Evolutionary conservation across 805 yeast species (phyloP), one percentile per base, ranked within the genome.

Genomic region (Wickerhamomyces strasburgensis): DNA sequence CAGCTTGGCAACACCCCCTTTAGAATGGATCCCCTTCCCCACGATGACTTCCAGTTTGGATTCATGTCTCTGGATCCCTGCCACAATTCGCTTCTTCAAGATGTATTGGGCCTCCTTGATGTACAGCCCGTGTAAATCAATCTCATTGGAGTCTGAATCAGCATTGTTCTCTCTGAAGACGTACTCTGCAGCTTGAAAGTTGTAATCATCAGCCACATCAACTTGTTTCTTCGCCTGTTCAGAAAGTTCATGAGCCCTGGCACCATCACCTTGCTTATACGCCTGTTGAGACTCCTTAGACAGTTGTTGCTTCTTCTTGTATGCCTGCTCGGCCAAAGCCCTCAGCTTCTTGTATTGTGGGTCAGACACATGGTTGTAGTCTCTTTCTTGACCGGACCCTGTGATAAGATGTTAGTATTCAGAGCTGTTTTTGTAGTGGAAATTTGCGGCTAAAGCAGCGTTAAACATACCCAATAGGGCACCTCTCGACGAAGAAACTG

Each of bases 11-110:
- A 86, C 74, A 11, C 94, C 95, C 47, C 78, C 68, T 36, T 72
- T 68, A 1, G 96, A 85, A 57, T 89, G 98, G 29, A 78, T 55
- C 6, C 97, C 98, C 60, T 90, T 90, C 8, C 98, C 98, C 8
- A 88, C 97, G 57, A 90, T 89, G 15, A 87, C 93, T 45, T 78
- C 75, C 30, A 90, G 63, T 34, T 72, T 75, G 3, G 72, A 59
- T 53, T 85, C 93, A 37, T 73, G 65, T 17, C 75, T 64, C 27
- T 54, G 54, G 13, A 76, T 68, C 37, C 80, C 86, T 19, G 77
- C 78, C n/a, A 71, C 69, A 33, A 90, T 72, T 40, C 98, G 70
- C 42, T 73, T 76, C 48, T 81, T 84, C 46, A 90, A 67, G 34
- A 83, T 75, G 55, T 76, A 82, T 43, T 76, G 75, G 6, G 97